Evolutionary conservation across 2,329 filamentous ascomycete genomes (phyloP), one percentile per base, ranked within the genome.

Genomic region (Coniosporium tulheliwenetii): DNA sequence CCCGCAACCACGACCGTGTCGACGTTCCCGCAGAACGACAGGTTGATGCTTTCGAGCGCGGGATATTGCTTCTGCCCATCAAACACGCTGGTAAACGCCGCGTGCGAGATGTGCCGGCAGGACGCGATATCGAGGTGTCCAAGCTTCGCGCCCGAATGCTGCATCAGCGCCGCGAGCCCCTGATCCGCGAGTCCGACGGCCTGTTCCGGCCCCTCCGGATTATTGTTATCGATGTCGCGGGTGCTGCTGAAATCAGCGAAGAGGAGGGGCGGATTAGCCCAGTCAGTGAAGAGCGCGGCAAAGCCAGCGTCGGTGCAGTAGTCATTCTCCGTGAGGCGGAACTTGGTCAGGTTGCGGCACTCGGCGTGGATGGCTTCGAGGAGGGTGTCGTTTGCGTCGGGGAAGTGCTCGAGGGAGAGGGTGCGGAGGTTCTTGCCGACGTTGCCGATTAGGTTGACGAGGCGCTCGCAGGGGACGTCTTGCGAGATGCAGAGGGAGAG

Each of bases 141-240:
- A 2, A 96, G 60, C 9, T 62, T 66, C 1, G 62, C 54, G 3
- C 84, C 83, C 0, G 86, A 94, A 55, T 95, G 89, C 0, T 66
- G 63, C 84, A 95, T 94, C 36, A 95, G 62, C 0, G 85, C 83
- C 47, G 71, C 66, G 62, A 96, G 89, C 0, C 82, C 86, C 5
- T 71, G 61, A 1, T 77, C 80, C 40, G 80, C 85, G 30, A 95
- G 69, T 1, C 87, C 89, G 36, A 89, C 63, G 7, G 72, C 51
- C 16, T 71, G 68, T 42, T 77, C 63, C 0, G 74, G 70, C 37
- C 77, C 74, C 15, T 78, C 71, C 0, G 85, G 80, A 19, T 73
- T 73, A 38, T 67, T 63, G 43, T 84, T 75, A 54, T 94, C 83
- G 30, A 93, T 56, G 50, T 85, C 75, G 13, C 87, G 81, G 44